Evolutionary conservation across 106 monocot genomes (phyloP).

Genomic region (Agapanthus africanus): DNA sequence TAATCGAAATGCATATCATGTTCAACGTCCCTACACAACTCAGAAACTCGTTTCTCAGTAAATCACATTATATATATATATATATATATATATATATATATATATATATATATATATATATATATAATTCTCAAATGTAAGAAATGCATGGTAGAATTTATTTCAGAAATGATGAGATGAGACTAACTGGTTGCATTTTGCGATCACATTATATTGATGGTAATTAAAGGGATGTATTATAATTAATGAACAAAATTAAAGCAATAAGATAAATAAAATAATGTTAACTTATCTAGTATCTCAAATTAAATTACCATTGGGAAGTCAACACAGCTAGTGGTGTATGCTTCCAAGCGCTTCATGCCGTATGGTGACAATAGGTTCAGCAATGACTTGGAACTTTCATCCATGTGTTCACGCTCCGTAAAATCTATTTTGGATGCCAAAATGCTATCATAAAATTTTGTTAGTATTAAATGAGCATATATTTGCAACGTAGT

Average conservation of each 20-base stretch:
- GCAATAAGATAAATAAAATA: background rate
- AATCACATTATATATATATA: no score
- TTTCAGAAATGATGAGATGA: background rate
- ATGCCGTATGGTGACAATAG: conserved; percentile 73
- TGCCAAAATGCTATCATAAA: conserved; percentile 50
- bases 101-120: no score
- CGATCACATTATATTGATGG: background rate
- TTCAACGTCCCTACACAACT: background rate
- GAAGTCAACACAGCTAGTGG: conserved; percentile 59
- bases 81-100: background rate
- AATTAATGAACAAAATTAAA: background rate
- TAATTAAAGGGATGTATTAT: background rate
- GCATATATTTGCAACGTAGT: background rate
- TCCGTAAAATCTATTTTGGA: conserved; percentile 63
- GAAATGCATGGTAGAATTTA: background rate
- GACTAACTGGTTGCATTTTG: background rate
- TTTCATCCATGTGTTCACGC: conserved; percentile 21
- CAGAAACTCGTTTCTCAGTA: background rate
- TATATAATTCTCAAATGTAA: background rate
- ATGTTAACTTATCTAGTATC: no score
- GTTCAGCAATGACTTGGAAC: conserved; percentile 12
- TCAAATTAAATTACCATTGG: conserved; percentile 49
- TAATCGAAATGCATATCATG: background rate
- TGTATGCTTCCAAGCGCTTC: conserved; percentile 85
- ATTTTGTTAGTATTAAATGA: background rate